Base-by-base conservation (phyloP, 2,329 filamentous ascomycete genomes). In the Fusarium subtropicale region DNA sequence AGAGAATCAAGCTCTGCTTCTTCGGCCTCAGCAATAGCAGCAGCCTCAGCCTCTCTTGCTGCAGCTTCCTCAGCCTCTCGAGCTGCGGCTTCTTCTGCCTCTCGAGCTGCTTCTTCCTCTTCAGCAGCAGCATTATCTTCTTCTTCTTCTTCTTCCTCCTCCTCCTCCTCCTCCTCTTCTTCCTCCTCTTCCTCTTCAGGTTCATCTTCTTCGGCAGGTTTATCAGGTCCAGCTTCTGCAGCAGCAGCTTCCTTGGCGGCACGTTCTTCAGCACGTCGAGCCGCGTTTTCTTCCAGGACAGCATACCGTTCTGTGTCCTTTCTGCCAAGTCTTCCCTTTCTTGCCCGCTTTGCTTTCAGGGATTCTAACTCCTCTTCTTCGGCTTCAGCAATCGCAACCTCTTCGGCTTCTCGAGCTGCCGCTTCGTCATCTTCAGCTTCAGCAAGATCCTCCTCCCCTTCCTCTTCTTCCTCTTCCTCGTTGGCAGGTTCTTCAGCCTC, bases 331-430 rank as follows among this genome's bases (percentile, higher is more conserved):
- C 64, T 72, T 36, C 72, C 72, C 66, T 81, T 81, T 72, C 82
- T 84, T 41, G 39, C 63, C 31, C 68, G 74, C 65, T 75, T 76
- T 12, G 78, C 79, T 52, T 79, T 78, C 46, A 78, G 77, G 8
- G 76, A 77, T 11, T 78, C 79, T 15, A 81, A 80, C 69, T 85
- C 82, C 33, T 81, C 79, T 12, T 79, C 81, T 60, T 84, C 54
- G 52, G 66, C 68, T 22, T 60, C 60, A 5, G 60, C 66, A 26
- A 65, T 59, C 8, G 78, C 76, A 28, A 76, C 68, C 36, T 78
- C 74, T 64, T 79, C 56, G 30, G 61, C 55, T 57, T 66, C 56
- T 22, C 59, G 59, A 41, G 45, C 57, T 26, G 61, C 51, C 20
- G 34, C 45, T 31, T 64, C 59, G 18, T 52, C 33, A 16, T 56